phyloP scores from a whole-genome alignment of 495 filamentous ascomycete genomes.

The Trichoderma erinaceum region DNA sequence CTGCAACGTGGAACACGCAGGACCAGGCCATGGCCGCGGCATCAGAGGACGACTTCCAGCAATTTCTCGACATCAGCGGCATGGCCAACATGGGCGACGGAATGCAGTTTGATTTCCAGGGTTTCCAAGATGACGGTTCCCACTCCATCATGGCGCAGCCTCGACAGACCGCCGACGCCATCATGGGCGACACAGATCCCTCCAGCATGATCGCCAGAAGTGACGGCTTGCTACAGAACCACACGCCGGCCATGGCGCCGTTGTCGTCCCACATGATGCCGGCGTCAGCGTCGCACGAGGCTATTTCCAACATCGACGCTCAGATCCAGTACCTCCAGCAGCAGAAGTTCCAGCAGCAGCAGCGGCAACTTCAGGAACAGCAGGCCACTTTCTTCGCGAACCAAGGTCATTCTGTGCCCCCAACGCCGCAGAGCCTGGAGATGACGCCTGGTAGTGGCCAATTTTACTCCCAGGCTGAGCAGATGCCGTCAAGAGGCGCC shows the following conservation, averaged over 20 bases:
- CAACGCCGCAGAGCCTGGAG: constrained; percentile 89
- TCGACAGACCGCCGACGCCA: constrained; percentile 41
- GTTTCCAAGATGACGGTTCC: constrained; percentile 35
- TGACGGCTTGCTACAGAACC: constrained; percentile 36
- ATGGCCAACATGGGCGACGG: constrained; percentile 41
- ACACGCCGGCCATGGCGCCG: constrained; percentile 41
- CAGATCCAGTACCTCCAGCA: constrained; percentile 60
- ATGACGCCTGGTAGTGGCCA: constrained; percentile 62
- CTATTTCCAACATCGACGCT: constrained; percentile 47
- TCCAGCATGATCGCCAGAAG: constrained; percentile 36
- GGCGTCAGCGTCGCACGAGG: constrained; percentile 35
- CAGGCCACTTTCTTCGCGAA: constrained; percentile 45
- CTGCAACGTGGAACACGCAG: constrained; percentile 42
- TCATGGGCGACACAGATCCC: constrained; percentile 43
- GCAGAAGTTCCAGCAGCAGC: constrained; percentile 48
- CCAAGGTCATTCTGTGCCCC: constrained; percentile 67
- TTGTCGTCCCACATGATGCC: constrained; percentile 40
- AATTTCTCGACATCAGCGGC: constrained; percentile 48
- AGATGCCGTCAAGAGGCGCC: constrained; percentile 18
- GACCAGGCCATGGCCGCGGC: constrained; percentile 41
- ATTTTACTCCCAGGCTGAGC: constrained; percentile 51
- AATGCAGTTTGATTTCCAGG: constrained; percentile 45
- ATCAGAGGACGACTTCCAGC: constrained; percentile 49
- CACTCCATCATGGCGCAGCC: constrained; percentile 31
- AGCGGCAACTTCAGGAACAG: constrained; percentile 52